phyloP scores from a whole-genome alignment of 2,329 filamentous ascomycete genomes.

The Botrytis porri region DNA sequence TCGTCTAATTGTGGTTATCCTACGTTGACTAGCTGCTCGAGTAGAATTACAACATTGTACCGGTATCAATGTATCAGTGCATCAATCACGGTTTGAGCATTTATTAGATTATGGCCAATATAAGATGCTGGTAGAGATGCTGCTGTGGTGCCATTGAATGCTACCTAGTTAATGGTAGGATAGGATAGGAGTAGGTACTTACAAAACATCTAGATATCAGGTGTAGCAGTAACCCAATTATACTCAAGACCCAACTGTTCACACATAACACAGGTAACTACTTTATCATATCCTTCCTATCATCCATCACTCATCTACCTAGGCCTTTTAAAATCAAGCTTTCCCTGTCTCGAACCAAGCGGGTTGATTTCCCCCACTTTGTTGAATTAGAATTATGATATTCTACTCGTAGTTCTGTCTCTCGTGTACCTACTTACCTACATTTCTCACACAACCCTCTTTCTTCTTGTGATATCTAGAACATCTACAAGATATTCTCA shows the following conservation, averaged over 20 bases:
- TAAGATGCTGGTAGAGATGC: background rate
- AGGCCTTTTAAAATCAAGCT: background rate
- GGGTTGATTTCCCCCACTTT: background rate
- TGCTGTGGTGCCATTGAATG: background rate
- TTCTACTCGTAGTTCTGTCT: background rate
- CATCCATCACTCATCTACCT: background rate
- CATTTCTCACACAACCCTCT: constrained; percentile 1
- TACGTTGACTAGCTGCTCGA: background rate
- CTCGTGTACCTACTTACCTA: background rate
- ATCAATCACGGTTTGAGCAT: background rate
- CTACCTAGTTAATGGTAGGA: background rate
- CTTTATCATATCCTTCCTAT: background rate
- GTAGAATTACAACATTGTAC: background rate
- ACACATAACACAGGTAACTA: background rate
- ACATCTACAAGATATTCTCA: background rate
- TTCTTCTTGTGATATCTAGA: background rate
- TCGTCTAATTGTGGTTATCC: background rate
- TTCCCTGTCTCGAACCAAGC: background rate
- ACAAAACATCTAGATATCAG: background rate
- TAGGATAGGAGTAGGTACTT: background rate
- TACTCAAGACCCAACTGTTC: background rate
- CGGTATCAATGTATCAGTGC: background rate
- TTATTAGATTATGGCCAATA: background rate
- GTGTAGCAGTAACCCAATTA: background rate
- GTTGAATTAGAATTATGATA: background rate